Conservation (phyloP, 2,329 filamentous ascomycete genomes). For the Claviceps purpurea region DNA sequence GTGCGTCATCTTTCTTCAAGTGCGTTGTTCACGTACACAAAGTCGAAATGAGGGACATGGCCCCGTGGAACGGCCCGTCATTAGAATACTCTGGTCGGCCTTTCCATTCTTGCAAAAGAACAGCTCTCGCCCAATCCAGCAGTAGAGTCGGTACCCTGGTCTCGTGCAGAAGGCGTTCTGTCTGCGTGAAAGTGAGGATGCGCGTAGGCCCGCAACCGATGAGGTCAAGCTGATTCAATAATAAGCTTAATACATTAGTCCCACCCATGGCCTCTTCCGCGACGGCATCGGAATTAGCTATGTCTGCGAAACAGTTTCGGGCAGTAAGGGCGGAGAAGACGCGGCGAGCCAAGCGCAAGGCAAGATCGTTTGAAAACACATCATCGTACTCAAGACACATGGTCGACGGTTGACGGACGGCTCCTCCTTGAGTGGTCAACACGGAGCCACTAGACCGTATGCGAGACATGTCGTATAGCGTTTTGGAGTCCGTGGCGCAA, state of each 20-base stretch:
- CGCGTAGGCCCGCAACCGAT: slow-evolving; percentile 31
- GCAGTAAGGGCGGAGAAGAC: slow-evolving; percentile 44
- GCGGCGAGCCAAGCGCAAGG: slow-evolving; percentile 43
- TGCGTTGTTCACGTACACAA: slow-evolving; percentile 45
- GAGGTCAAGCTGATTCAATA: slow-evolving; percentile 41
- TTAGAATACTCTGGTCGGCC: slow-evolving; percentile 56
- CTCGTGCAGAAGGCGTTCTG: slow-evolving; percentile 42
- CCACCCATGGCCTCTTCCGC: slow-evolving; percentile 18
- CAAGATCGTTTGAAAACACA: slow-evolving; percentile 46
- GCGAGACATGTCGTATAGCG: slow-evolving; percentile 46
- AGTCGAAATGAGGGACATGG: slow-evolving; percentile 57
- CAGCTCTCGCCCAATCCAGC: slow-evolving; percentile 59
- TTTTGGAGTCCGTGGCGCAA: slow-evolving; percentile 30
- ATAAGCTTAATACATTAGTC: slow-evolving; percentile 31
- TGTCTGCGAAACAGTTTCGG: slow-evolving; percentile 35
- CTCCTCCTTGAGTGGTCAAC: slow-evolving; percentile 31
- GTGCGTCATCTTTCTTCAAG: too few relatives aligned
- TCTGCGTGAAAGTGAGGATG: slow-evolving; percentile 33
- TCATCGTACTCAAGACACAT: slow-evolving; percentile 50
- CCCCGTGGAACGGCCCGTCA: slow-evolving; percentile 62
- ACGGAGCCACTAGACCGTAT: slow-evolving; percentile 41
- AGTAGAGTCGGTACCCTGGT: slow-evolving; percentile 42
- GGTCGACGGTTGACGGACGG: slow-evolving; percentile 31
- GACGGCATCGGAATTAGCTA: slow-evolving; percentile 23
- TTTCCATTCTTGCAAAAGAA: slow-evolving; percentile 72